A percentile compares a stretch with the other conserved stretches of the same genome.
phyloP scores from a whole-genome alignment of 169 alveolate genomes.

The Plasmodium billcollinsi region DNA sequence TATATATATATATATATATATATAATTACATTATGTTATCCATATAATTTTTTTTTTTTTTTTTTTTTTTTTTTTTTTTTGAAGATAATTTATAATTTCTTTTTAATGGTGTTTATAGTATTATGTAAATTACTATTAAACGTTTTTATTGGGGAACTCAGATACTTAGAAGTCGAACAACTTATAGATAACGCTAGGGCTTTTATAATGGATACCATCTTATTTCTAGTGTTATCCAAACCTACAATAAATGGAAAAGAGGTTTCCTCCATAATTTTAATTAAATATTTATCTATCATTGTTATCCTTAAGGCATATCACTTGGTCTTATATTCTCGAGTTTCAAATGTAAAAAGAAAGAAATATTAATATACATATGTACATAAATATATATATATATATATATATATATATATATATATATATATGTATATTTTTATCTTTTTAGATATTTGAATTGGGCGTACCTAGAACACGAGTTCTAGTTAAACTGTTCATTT shows the following conservation, averaged over 20 bases:
- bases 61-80: slow-evolving; percentile 1
- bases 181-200: slow-evolving; percentile 88
- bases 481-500: slow-evolving; percentile 75
- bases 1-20: neutral
- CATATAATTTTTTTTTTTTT: neutral
- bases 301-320: slow-evolving; percentile 88
- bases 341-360: slow-evolving; percentile 76
- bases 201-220: slow-evolving; percentile 89
- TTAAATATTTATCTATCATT: slow-evolving; percentile 82
- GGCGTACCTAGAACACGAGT: slow-evolving; percentile 86
- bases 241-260: slow-evolving; percentile 90
- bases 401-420: neutral
- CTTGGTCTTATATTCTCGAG: slow-evolving; percentile 85
- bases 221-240: slow-evolving; percentile 87
- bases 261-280: slow-evolving; percentile 82
- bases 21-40: neutral
- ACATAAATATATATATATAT: neutral
- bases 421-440: neutral
- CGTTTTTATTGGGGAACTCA: slow-evolving; percentile 81
- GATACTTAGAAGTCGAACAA: slow-evolving; percentile 85
- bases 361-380: neutral
- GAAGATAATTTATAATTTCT: slow-evolving; percentile 81
- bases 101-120: slow-evolving; percentile 78
- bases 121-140: slow-evolving; percentile 76
- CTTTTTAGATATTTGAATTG: slow-evolving; percentile 86